A percentile compares a stretch with the other conserved stretches of the same genome.
Conservation (phyloP, 2,329 filamentous ascomycete species). For the Neocatenulostroma microsporum region DNA sequence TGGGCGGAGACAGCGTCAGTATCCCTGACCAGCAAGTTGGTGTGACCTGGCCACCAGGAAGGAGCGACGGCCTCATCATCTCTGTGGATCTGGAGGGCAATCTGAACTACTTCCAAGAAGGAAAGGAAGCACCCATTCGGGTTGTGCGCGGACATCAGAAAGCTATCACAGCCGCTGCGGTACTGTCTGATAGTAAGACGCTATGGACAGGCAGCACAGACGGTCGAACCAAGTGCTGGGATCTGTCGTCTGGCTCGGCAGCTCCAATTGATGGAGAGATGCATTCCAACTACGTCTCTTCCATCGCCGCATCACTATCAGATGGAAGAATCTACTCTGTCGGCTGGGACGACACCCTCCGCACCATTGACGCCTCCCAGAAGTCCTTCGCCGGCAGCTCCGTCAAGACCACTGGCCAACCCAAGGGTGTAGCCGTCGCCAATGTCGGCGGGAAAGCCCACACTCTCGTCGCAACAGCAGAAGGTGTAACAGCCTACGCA, state of each 20-base stretch:
- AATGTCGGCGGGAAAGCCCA: constrained; percentile 46
- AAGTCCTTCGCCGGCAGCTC: constrained; percentile 66
- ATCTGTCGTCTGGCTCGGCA: constrained; percentile 59
- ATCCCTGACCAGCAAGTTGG: constrained; percentile 86
- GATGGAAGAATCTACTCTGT: constrained; percentile 64
- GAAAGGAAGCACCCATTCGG: constrained; percentile 59
- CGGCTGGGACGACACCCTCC: constrained; percentile 88
- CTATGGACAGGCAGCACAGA: constrained; percentile 90
- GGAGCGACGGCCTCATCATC: constrained; percentile 80
- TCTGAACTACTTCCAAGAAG: constrained; percentile 77
- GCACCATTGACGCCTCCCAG: constrained; percentile 65
- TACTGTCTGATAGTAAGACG: constrained; percentile 50
- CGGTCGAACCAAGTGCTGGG: constrained; percentile 78
- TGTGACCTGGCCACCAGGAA: constrained; percentile 77
- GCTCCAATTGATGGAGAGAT: constrained; percentile 67
- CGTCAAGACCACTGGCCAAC: constrained; percentile 66
- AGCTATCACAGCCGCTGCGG: constrained; percentile 70
- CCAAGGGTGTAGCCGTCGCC: constrained; percentile 61
- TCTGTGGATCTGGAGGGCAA: constrained; percentile 83
- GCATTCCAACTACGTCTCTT: constrained; percentile 79
- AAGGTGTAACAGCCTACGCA: constrained; percentile 53
- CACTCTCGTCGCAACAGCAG: constrained; percentile 45
- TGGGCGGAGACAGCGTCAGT: constrained; percentile 66
- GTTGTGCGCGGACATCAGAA: constrained; percentile 85
- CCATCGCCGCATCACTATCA: constrained; percentile 53